These are phyloP conservation scores for Diaporthe sp. DNA, from an alignment of 2,329 filamentous ascomycete species.

Conservation along the genomic window DNA sequence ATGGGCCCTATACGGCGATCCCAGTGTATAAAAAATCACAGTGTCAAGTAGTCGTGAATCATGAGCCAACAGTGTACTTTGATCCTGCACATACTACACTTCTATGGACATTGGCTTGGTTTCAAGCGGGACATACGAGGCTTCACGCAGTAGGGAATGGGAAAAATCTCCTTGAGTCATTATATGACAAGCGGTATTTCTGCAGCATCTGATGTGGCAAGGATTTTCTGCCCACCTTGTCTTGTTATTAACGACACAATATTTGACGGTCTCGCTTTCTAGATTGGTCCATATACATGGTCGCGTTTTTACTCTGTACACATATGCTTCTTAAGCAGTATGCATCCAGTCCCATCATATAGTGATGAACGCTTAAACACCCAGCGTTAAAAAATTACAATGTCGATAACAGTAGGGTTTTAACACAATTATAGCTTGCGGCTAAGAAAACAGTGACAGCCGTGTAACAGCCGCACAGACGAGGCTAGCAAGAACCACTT, in stretches of 20 bases:
- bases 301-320: no score
- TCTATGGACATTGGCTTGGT: not conserved
- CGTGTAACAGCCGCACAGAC: no score
- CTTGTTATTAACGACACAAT: not conserved
- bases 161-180: not conserved
- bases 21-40: not conserved
- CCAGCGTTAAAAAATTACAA: no score
- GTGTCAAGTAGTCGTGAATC: not conserved
- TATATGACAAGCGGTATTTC: not conserved
- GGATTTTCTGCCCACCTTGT: not conserved
- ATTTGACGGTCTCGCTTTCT: no score
- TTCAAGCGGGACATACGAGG: not conserved
- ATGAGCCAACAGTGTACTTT: not conserved
- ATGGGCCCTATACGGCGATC: constrained; percentile 57
- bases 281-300: not conserved
- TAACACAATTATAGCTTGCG: no score
- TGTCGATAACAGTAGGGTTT: no score
- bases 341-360: no score
- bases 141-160: not conserved
- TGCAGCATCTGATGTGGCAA: not conserved
- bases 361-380: no score
- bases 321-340: no score
- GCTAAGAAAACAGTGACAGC: no score
- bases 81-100: not conserved
- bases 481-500: no score